Percentiles rank a stretch among this genome's conserved stretches.
Evolutionary conservation across 345 rosid genomes (phyloP).

Genomic region (Conringia planisiliqua): DNA sequence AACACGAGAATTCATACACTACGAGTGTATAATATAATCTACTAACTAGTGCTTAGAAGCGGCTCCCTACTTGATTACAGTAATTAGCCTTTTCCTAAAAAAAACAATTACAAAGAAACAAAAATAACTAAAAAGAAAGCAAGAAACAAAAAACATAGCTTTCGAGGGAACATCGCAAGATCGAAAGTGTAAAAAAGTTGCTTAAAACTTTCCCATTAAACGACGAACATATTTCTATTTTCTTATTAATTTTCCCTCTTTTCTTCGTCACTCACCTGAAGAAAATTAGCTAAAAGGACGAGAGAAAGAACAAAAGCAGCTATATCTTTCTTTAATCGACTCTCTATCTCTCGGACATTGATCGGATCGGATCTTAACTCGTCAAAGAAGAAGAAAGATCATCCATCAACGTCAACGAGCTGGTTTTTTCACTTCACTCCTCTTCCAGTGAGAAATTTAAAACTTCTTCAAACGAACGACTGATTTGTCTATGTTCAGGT

Average conservation of each 20-base stretch:
- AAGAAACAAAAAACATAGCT: slow-evolving; percentile 32
- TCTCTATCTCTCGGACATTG: slow-evolving; percentile 29
- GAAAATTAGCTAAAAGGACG: slow-evolving; percentile 18
- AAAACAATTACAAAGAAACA: slow-evolving; percentile 3
- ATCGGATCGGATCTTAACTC: slow-evolving; percentile 54
- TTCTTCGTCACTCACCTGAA: slow-evolving; percentile 24
- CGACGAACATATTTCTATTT: slow-evolving; percentile 30
- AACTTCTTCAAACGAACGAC: slow-evolving; percentile 18
- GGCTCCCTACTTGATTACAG: slow-evolving; percentile 21
- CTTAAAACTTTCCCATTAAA: slow-evolving; percentile 26
- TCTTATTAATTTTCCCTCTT: not conserved
- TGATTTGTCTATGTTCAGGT: slow-evolving; percentile 50
- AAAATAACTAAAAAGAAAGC: not conserved
- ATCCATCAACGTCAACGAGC: slow-evolving; percentile 22
- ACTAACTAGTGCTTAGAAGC: slow-evolving; percentile 13
- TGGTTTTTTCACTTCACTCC: slow-evolving; percentile 27
- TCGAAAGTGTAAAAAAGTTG: slow-evolving; percentile 25
- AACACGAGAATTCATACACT: not conserved
- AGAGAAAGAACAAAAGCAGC: slow-evolving; percentile 10
- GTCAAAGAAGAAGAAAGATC: slow-evolving; percentile 13
- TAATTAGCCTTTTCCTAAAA: not conserved
- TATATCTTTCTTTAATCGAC: slow-evolving; percentile 17
- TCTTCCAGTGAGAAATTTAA: slow-evolving; percentile 13
- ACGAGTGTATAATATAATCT: slow-evolving; percentile 23
- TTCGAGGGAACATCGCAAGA: slow-evolving; percentile 30